Conservation (phyloP, 345 rosid species). For the Turnera subulata region DNA sequence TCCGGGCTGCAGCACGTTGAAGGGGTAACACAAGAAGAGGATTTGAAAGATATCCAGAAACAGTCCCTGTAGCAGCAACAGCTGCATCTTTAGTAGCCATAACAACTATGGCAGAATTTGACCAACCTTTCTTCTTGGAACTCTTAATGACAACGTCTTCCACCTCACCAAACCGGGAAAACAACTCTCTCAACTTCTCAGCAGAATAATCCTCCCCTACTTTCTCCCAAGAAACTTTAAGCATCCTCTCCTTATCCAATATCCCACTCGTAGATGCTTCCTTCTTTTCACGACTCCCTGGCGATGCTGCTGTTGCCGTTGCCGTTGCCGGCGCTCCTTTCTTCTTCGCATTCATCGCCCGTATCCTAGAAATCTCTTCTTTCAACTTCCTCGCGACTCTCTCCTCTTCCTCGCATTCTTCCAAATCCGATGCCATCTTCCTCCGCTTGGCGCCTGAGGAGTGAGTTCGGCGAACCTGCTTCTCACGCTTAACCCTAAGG, state of each 20-base stretch:
- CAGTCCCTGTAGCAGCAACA: slow-evolving; percentile 61
- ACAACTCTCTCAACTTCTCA: slow-evolving; percentile 55
- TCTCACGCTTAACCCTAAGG: slow-evolving; percentile 61
- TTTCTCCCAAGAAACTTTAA: slow-evolving; percentile 81
- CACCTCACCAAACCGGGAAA: slow-evolving; percentile 70
- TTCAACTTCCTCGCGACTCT: slow-evolving; percentile 59
- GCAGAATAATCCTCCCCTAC: slow-evolving; percentile 58
- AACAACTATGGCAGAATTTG: slow-evolving; percentile 79
- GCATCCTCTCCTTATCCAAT: slow-evolving; percentile 59
- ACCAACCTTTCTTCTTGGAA: slow-evolving; percentile 63
- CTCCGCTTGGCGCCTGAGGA: slow-evolving; percentile 69
- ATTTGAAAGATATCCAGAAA: slow-evolving; percentile 62
- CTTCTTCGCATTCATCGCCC: slow-evolving; percentile 51
- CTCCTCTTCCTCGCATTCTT: slow-evolving; percentile 65
- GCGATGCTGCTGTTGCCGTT: slow-evolving; percentile 25
- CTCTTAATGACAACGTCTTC: slow-evolving; percentile 75
- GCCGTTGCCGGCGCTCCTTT: slow-evolving; percentile 25
- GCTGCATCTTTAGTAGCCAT: slow-evolving; percentile 75
- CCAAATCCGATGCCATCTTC: slow-evolving; percentile 78
- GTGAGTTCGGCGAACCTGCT: slow-evolving; percentile 43
- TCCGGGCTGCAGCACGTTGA: slow-evolving; percentile 39
- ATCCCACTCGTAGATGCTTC: slow-evolving; percentile 22
- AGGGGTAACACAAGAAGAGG: slow-evolving; percentile 79
- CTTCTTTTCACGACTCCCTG: slow-evolving; percentile 35
- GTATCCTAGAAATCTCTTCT: slow-evolving; percentile 71